Conservation (phyloP, 2,329 filamentous ascomycete genomes). For the Lachnellula arida region DNA sequence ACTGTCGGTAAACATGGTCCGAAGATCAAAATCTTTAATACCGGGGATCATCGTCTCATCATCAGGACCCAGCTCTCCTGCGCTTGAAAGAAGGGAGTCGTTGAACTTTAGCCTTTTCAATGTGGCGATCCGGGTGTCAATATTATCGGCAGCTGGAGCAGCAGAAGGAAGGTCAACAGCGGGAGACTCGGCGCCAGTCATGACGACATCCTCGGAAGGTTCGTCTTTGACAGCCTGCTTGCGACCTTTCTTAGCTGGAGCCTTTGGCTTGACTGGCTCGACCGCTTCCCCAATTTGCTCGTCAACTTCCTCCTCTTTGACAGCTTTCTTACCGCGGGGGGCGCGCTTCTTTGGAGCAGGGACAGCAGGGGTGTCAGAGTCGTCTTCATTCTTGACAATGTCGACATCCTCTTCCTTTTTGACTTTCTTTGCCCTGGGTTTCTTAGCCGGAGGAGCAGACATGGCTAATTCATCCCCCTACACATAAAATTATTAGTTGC, state of each 20-base stretch:
- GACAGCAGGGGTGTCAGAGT: constrained; percentile 21
- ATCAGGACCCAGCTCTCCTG: neutral
- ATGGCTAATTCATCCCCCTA: constrained; percentile 25
- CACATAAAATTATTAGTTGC: constrained; percentile 11
- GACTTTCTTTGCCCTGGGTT: constrained; percentile 34
- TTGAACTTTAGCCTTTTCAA: neutral
- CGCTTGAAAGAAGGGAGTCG: neutral
- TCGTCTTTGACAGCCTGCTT: constrained; percentile 18
- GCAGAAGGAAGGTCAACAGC: neutral
- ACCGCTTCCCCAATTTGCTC: constrained; percentile 25
- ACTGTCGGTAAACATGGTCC: neutral
- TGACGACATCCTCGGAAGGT: neutral
- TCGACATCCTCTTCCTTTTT: constrained; percentile 21
- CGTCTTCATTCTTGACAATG: constrained; percentile 25
- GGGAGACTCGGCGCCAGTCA: neutral
- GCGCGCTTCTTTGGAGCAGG: constrained; percentile 13
- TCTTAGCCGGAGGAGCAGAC: constrained; percentile 21
- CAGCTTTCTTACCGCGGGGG: constrained; percentile 9
- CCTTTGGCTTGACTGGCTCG: constrained; percentile 7
- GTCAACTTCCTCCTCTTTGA: constrained; percentile 24
- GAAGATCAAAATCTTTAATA: neutral
- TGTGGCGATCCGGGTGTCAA: neutral
- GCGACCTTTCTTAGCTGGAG: constrained; percentile 17
- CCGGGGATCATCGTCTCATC: neutral
- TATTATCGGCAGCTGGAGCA: neutral